Conservation (phyloP, 306 rosid genomes). For the Datisca glomerata region DNA sequence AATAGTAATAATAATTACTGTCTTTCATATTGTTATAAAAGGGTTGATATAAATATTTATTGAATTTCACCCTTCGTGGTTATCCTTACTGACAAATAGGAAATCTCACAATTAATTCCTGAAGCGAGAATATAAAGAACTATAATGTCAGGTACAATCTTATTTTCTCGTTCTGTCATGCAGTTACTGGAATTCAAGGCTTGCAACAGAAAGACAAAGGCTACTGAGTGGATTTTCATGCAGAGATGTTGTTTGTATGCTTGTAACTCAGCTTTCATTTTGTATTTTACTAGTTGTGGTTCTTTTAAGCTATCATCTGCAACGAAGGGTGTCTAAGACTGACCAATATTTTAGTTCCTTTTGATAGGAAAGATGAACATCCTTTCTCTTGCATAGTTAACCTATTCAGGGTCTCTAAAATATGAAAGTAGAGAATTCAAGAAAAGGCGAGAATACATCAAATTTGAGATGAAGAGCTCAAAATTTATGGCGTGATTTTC, state of each 20-base stretch:
- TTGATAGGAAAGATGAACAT: no score
- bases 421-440: not conserved
- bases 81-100: no score
- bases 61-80: no score
- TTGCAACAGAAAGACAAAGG: constrained; percentile 83
- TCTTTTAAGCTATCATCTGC: no score
- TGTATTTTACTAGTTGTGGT: no score
- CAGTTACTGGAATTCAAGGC: constrained; percentile 97
- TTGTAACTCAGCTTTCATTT: constrained; percentile 8
- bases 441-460: not conserved
- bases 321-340: no score
- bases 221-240: constrained; percentile 56
- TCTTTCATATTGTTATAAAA: no score
- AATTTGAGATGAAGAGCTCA: not conserved
- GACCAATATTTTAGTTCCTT: no score
- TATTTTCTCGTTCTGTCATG: constrained; percentile 14
- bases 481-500: not conserved
- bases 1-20: no score
- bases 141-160: not conserved
- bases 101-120: not conserved
- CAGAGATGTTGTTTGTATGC: constrained; percentile 77
- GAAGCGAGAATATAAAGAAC: not conserved
- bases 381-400: no score
- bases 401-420: no score
- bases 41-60: no score